These are phyloP conservation scores for Moniliella sp. DNA, from an alignment of 1,284 basidiomycete genomes.

Conservation along the genomic window DNA sequence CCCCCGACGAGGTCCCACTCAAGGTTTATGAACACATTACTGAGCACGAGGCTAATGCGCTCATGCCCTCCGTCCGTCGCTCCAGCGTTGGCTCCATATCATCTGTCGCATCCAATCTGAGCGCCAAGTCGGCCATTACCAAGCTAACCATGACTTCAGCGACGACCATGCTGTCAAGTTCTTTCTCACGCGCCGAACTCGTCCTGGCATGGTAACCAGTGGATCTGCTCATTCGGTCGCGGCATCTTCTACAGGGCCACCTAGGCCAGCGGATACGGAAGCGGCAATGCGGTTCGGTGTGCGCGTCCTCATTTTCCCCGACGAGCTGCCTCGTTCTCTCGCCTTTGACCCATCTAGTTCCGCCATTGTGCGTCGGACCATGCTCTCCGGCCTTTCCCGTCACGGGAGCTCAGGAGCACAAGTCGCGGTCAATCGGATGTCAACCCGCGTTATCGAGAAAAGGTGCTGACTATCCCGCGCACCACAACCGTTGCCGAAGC, in stretches of 20 bases:
- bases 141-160: constrained; percentile 80
- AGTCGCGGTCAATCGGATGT: constrained; percentile 6
- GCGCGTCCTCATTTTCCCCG: constrained; percentile 61
- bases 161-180: constrained; percentile 91
- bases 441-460: constrained; percentile 10
- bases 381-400: too few relatives aligned
- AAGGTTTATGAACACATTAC: constrained; percentile 64
- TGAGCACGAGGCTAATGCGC: constrained; percentile 39
- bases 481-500: constrained; percentile 89
- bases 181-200: constrained; percentile 51
- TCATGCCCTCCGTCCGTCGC: constrained; percentile 47
- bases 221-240: too few relatives aligned
- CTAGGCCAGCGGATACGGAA: too few relatives aligned
- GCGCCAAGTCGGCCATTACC: constrained; percentile 75
- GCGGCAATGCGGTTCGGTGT: constrained; percentile 62
- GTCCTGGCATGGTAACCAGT: too few relatives aligned
- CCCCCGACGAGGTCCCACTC: constrained; percentile 54
- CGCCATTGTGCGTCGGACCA: constrained; percentile 46
- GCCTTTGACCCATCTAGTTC: constrained; percentile 74
- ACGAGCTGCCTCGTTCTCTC: constrained; percentile 77
- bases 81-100: constrained; percentile 80
- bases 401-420: constrained; percentile 1
- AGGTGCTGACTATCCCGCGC: constrained; percentile 46
- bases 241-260: too few relatives aligned
- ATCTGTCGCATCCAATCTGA: constrained; percentile 68